A percentile compares a stretch with the other conserved stretches of the same genome.
Conservation (phyloP, 495 filamentous ascomycete genomes). For the Penicillium odoratum region DNA sequence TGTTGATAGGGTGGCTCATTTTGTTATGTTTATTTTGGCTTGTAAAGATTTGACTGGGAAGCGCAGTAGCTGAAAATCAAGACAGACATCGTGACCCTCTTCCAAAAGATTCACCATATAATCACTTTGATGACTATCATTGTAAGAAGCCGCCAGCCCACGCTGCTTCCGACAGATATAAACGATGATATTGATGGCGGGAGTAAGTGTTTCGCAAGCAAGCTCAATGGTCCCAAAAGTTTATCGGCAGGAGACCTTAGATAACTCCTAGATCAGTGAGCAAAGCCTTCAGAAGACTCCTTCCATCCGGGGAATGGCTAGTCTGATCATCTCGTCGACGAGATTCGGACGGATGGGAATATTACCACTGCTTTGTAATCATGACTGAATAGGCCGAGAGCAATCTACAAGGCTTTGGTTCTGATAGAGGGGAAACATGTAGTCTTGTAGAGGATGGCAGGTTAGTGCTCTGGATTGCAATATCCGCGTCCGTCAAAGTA, state of each 20-base stretch:
- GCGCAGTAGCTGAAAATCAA: neutral
- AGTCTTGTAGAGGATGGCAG: neutral
- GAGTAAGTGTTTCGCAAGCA: neutral
- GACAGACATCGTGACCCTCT: neutral
- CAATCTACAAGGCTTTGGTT: neutral
- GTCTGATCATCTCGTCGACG: neutral
- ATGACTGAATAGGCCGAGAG: neutral
- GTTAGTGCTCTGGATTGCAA: neutral
- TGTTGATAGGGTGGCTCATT: neutral
- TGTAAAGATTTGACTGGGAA: neutral
- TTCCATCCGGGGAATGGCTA: neutral
- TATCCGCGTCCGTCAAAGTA: neutral
- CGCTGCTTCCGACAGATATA: neutral
- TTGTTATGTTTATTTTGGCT: neutral
- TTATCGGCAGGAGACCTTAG: too few species aligned
- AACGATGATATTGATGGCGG: neutral
- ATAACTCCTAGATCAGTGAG: neutral
- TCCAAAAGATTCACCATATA: neutral
- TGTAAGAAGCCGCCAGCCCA: neutral
- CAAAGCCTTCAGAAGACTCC: neutral
- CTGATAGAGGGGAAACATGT: neutral
- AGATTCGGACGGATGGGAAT: neutral
- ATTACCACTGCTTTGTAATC: neutral
- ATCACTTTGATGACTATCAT: neutral
- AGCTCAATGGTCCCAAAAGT: neutral